Evolutionary conservation across 176 grass and related monocot genomes (phyloP).

Genomic region (Lolium rigidum): DNA sequence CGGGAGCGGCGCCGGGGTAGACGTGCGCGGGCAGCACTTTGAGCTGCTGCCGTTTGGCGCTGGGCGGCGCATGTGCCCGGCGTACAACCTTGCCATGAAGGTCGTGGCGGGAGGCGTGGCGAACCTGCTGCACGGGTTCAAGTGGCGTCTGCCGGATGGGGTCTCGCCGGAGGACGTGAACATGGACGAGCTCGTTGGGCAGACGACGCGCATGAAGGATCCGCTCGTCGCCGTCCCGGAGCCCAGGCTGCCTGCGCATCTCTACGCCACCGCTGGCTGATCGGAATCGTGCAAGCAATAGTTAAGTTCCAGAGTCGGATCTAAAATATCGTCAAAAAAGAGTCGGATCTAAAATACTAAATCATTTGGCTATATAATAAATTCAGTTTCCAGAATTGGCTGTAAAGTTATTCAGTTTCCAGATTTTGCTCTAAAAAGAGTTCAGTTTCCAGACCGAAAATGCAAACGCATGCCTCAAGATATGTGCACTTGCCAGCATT

Average conservation of each 20-base stretch:
- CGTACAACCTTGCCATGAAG: constrained; percentile 57
- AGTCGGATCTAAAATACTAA: too few relatives aligned
- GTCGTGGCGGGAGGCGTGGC: constrained; percentile 53
- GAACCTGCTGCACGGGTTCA: constrained; percentile 58
- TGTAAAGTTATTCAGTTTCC: too few relatives aligned
- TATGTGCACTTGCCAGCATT: too few relatives aligned
- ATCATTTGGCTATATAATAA: too few relatives aligned
- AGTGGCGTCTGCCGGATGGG: constrained; percentile 54
- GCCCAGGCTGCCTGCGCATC: constrained; percentile 45
- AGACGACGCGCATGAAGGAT: constrained; percentile 47
- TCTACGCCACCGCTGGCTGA: constrained; percentile 25
- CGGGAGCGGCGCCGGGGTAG: constrained; percentile 22
- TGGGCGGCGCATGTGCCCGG: constrained; percentile 68
- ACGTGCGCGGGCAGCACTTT: constrained; percentile 58
- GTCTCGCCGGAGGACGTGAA: constrained; percentile 43
- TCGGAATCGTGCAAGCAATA: too few relatives aligned
- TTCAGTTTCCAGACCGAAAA: too few relatives aligned
- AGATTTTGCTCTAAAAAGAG: too few relatives aligned
- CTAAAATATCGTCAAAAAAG: too few relatives aligned
- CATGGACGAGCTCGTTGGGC: constrained; percentile 45
- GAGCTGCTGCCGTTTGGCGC: constrained; percentile 68
- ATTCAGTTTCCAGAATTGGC: too few relatives aligned
- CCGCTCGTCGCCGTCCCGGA: constrained; percentile 55
- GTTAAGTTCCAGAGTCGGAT: too few relatives aligned
- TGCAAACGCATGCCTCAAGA: too few relatives aligned